phyloP scores from a whole-genome alignment of 164 flowering plant species.

The Liquidambar formosana region DNA sequence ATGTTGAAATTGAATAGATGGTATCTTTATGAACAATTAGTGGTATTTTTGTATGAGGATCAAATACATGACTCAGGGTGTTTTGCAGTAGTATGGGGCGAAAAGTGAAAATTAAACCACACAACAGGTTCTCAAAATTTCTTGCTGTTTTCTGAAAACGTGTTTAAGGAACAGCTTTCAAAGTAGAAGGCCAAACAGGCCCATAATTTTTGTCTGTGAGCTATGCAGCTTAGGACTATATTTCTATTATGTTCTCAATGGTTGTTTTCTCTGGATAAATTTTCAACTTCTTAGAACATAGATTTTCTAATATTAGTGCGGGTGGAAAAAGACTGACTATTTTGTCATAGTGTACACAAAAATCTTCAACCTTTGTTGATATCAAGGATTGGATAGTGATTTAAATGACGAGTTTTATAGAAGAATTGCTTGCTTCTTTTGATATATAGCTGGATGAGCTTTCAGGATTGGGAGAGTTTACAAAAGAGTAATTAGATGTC shows the following conservation, averaged over 20 bases:
- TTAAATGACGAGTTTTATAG: no score
- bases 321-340: not conserved
- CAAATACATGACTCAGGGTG: not conserved
- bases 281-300: not conserved
- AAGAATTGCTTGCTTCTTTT: not conserved
- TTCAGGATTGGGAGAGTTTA: not conserved
- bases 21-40: not conserved
- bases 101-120: no score
- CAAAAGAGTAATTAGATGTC: not conserved
- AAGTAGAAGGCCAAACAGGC: no score
- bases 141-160: no score
- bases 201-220: not conserved
- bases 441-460: not conserved
- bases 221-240: not conserved
- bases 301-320: not conserved
- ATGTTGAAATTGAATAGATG: not conserved
- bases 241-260: not conserved
- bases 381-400: not conserved
- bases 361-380: not conserved
- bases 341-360: not conserved
- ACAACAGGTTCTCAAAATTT: no score
- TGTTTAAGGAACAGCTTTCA: no score
- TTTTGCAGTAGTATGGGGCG: not conserved
- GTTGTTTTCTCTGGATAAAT: not conserved
- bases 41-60: no score